Evolutionary conservation across 2,329 filamentous ascomycete species (phyloP).

Genomic region (Dothistroma septosporum): DNA sequence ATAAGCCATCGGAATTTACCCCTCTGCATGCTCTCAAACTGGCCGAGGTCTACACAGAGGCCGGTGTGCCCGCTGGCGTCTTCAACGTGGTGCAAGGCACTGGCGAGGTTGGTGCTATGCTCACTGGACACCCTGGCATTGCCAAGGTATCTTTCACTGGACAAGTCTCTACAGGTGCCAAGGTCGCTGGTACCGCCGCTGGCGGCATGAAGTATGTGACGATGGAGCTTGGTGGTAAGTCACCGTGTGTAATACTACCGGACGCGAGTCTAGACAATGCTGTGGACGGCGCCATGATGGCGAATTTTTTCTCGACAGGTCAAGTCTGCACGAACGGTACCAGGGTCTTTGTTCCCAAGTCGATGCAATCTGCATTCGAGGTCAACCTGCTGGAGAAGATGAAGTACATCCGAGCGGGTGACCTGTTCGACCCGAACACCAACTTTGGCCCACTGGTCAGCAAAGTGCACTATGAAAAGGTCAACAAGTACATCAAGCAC

Average conservation of each 20-base stretch:
- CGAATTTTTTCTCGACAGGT: conserved; percentile 86
- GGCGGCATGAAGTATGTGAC: conserved; percentile 84
- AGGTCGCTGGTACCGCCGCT: conserved; percentile 72
- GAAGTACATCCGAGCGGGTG: conserved; percentile 63
- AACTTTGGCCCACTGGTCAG: conserved; percentile 85
- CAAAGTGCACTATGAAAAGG: conserved; percentile 69
- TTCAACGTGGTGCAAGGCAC: conserved; percentile 85
- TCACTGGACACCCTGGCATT: conserved; percentile 67
- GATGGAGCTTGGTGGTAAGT: conserved; percentile 89
- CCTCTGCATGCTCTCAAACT: conserved; percentile 75
- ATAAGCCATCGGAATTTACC: conserved; percentile 85
- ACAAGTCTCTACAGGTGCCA: conserved; percentile 76
- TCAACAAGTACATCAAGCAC: conserved; percentile 69
- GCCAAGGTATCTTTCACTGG: conserved; percentile 89
- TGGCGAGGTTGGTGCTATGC: conserved; percentile 69
- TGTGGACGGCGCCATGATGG: conserved; percentile 88
- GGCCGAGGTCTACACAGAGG: conserved; percentile 71
- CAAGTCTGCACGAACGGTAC: conserved; percentile 94
- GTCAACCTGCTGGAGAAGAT: conserved; percentile 66
- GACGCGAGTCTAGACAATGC: conserved; percentile 74
- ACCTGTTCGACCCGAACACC: conserved; percentile 65
- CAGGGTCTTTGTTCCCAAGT: conserved; percentile 71
- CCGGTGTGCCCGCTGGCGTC: conserved; percentile 73
- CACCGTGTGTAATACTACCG: conserved; percentile 72
- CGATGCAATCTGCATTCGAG: conserved; percentile 66